Percentiles rank a stretch among this genome's conserved stretches.
These are phyloP conservation scores for Ogataea nakhonphanomensis DNA, from an alignment of 805 yeast genomes.

Conservation along the genomic window DNA sequence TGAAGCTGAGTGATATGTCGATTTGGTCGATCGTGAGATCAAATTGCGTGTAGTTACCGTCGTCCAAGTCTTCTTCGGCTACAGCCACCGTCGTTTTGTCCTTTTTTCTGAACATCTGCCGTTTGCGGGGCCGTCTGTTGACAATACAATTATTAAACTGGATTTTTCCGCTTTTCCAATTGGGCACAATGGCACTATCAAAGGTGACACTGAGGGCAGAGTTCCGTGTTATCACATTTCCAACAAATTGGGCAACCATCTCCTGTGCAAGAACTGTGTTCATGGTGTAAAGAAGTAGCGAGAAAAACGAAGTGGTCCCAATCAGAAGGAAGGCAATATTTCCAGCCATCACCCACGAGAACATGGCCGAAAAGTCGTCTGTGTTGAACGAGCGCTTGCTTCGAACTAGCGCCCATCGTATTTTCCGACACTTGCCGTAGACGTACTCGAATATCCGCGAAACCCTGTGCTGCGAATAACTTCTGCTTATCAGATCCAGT, in stretches of 20 bases:
- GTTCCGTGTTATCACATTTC: constrained; percentile 79
- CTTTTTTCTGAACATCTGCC: constrained; percentile 31
- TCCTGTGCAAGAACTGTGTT: constrained; percentile 90
- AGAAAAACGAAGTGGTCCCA: constrained; percentile 91
- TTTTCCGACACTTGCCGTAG: constrained; percentile 20
- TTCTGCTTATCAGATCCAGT: no score
- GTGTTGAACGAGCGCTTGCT: constrained; percentile 82
- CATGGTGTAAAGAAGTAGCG: constrained; percentile 68
- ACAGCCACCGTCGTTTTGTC: neutral
- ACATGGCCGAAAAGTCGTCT: constrained; percentile 88
- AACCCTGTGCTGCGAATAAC: constrained; percentile 5
- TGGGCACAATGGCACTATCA: constrained; percentile 92
- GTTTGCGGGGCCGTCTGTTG: constrained; percentile 67
- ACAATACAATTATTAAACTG: constrained; percentile 82
- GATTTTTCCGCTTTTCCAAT: constrained; percentile 86
- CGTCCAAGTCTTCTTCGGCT: constrained; percentile 49
- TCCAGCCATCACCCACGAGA: constrained; percentile 90
- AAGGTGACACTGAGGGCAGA: constrained; percentile 81
- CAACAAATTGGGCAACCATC: constrained; percentile 74
- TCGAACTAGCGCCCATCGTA: constrained; percentile 73
- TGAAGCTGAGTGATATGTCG: constrained; percentile 72
- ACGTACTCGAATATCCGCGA: constrained; percentile 7
- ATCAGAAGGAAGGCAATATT: constrained; percentile 73
- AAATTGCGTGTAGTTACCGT: constrained; percentile 95
- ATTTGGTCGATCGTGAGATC: constrained; percentile 87